Evolutionary conservation across 192 early-diverging fungal genomes (phyloP).

Genomic region (Cetraspora pellucida): DNA sequence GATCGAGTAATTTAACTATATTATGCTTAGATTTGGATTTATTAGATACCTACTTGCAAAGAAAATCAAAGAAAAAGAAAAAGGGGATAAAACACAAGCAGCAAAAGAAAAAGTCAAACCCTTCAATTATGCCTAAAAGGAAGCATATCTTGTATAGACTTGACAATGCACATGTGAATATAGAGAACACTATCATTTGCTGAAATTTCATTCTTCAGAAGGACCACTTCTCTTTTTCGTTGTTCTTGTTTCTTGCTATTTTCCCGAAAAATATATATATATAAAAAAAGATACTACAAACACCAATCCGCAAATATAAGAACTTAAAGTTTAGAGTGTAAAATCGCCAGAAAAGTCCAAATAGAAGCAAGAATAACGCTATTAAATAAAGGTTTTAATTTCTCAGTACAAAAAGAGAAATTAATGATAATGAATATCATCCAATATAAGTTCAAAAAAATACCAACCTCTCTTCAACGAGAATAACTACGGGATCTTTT

Average conservation of each 20-base stretch:
- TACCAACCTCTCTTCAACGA: neutral
- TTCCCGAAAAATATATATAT: constrained; percentile 1
- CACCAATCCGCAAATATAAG: constrained; percentile 10
- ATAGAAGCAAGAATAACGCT: too few relatives aligned
- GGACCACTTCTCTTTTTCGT: constrained; percentile 9
- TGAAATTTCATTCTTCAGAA: neutral
- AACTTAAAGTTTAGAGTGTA: neutral
- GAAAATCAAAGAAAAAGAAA: constrained; percentile 4
- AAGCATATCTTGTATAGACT: constrained; percentile 14
- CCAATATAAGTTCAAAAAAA: neutral
- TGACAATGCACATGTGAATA: constrained; percentile 5
- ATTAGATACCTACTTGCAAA: constrained; percentile 24
- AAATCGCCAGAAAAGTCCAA: neutral
- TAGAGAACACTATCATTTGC: too few relatives aligned
- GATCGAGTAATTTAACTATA: constrained; percentile 1
- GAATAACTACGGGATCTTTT: constrained; percentile 27
- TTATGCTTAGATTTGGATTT: constrained; percentile 10
- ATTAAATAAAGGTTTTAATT: too few relatives aligned
- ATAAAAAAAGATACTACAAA: constrained; percentile 2
- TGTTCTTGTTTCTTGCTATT: neutral
- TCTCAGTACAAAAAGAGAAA: neutral
- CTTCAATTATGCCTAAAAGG: constrained; percentile 21
- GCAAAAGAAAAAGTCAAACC: constrained; percentile 13
- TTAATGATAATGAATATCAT: neutral
- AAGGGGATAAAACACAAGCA: constrained; percentile 6